phyloP scores from a whole-genome alignment of 2,329 filamentous ascomycete species.

The Fusarium albidum region DNA sequence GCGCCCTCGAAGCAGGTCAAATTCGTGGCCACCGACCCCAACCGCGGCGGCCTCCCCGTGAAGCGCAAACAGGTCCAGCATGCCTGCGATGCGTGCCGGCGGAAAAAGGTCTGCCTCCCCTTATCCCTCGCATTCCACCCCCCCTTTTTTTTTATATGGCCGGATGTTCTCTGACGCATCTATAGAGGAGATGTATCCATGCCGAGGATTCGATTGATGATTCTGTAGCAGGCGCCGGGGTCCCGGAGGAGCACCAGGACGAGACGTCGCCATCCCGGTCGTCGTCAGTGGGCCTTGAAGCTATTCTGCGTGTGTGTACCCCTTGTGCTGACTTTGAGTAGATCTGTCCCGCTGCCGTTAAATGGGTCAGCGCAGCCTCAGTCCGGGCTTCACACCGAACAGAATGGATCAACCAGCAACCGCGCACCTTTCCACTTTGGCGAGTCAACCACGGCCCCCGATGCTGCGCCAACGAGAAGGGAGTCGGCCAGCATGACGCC shows the following conservation, averaged over 20 bases:
- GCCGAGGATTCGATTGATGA: slow-evolving; percentile 47
- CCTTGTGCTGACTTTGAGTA: slow-evolving; percentile 13
- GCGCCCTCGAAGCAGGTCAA: slow-evolving; percentile 51
- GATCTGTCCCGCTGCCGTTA: slow-evolving; percentile 20
- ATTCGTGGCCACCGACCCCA: slow-evolving; percentile 64
- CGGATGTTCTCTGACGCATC: background rate
- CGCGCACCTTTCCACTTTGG: slow-evolving; percentile 21
- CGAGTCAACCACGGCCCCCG: slow-evolving; percentile 6
- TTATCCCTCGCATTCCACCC: background rate
- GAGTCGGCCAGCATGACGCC: slow-evolving; percentile 33
- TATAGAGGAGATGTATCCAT: slow-evolving; percentile 55
- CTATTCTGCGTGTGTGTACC: background rate
- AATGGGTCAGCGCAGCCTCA: slow-evolving; percentile 9
- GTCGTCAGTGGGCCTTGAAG: slow-evolving; percentile 37
- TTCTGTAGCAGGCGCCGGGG: background rate
- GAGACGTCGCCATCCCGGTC: slow-evolving; percentile 42
- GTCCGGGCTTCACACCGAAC: slow-evolving; percentile 10
- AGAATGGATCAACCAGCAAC: slow-evolving; percentile 13
- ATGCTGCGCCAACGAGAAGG: slow-evolving; percentile 10
- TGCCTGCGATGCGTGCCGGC: slow-evolving; percentile 63
- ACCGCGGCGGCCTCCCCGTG: slow-evolving; percentile 58
- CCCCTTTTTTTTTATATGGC: too few species aligned
- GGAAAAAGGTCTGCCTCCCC: slow-evolving; percentile 56
- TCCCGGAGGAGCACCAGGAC: slow-evolving; percentile 37
- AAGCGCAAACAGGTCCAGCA: slow-evolving; percentile 69